Percentiles rank a stretch among this genome's conserved stretches.
These are phyloP conservation scores for Sclerotiophoma versabilis DNA, from an alignment of 2,329 filamentous ascomycete genomes.

Conservation along the genomic window DNA sequence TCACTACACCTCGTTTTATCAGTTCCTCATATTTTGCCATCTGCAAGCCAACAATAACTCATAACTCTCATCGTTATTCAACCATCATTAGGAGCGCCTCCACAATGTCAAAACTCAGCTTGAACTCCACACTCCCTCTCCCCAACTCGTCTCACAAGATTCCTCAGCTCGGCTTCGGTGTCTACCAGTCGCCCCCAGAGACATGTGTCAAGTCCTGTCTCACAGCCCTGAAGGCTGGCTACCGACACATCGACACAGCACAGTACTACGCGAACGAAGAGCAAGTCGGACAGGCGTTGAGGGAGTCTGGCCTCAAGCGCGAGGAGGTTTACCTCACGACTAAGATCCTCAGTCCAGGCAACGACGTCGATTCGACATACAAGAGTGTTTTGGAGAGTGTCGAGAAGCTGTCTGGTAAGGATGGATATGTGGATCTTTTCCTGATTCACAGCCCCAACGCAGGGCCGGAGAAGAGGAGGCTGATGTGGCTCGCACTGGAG, in stretches of 20 bases:
- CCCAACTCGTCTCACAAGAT: slow-evolving; percentile 61
- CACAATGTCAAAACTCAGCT: slow-evolving; percentile 43
- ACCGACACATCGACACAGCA: slow-evolving; percentile 72
- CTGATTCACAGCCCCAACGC: slow-evolving; percentile 71
- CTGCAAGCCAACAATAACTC: slow-evolving; percentile 10
- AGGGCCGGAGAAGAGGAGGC: slow-evolving; percentile 62
- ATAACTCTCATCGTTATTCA: slow-evolving; percentile 3
- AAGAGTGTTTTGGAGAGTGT: slow-evolving; percentile 67
- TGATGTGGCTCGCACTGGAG: slow-evolving; percentile 73
- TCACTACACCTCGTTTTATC: slow-evolving; percentile 11
- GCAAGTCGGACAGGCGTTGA: slow-evolving; percentile 70
- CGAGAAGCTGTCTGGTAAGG: slow-evolving; percentile 60
- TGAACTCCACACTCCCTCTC: slow-evolving; percentile 60
- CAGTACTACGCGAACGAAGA: slow-evolving; percentile 74
- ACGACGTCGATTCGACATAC: slow-evolving; percentile 66
- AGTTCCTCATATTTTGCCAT: slow-evolving; percentile 4
- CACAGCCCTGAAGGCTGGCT: slow-evolving; percentile 64
- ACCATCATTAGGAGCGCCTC: slow-evolving; percentile 8
- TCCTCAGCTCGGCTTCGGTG: slow-evolving; percentile 74
- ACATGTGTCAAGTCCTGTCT: slow-evolving; percentile 66
- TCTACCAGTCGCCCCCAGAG: slow-evolving; percentile 66
- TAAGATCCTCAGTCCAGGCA: slow-evolving; percentile 67
- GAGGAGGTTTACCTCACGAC: slow-evolving; percentile 72
- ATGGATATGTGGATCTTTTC: slow-evolving; percentile 74
- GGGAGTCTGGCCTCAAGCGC: slow-evolving; percentile 62